phyloP scores from a whole-genome alignment of 2,329 filamentous ascomycete species.

The Ophiostoma pallidulum region DNA sequence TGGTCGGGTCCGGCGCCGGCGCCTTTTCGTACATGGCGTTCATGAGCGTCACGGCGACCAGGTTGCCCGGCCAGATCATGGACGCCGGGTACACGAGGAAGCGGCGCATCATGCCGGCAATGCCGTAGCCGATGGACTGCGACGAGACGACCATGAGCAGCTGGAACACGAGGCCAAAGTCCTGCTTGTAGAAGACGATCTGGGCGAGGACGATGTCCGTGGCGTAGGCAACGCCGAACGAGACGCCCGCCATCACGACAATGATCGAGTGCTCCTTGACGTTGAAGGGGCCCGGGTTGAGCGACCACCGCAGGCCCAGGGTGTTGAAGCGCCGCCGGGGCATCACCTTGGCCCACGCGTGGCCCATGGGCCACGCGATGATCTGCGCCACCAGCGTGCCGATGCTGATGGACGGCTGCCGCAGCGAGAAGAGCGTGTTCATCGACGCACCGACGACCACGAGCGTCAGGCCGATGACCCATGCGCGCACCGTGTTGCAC shows the following conservation, averaged over 20 bases:
- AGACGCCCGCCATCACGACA: conserved; percentile 61
- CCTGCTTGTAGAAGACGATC: conserved; percentile 60
- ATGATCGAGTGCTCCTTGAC: conserved; percentile 62
- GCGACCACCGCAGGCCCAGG: conserved; percentile 44
- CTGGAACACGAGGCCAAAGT: conserved; percentile 58
- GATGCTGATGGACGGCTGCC: conserved; percentile 52
- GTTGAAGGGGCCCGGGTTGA: conserved; percentile 63
- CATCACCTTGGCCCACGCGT: conserved; percentile 48
- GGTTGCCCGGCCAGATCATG: conserved; percentile 65
- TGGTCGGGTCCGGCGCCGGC: conserved; percentile 37
- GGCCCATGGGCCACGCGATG: conserved; percentile 54
- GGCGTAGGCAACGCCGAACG: conserved; percentile 60
- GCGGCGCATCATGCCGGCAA: conserved; percentile 57
- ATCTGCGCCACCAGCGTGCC: conserved; percentile 54
- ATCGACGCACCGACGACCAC: conserved; percentile 48
- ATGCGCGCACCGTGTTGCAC: conserved; percentile 56
- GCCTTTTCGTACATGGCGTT: conserved; percentile 61
- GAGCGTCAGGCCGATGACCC: conserved; percentile 50
- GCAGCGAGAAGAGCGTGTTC: conserved; percentile 55
- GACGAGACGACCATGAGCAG: conserved; percentile 57
- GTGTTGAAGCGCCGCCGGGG: conserved; percentile 40
- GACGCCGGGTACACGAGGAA: conserved; percentile 57
- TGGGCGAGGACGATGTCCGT: conserved; percentile 67
- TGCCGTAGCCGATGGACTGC: conserved; percentile 60
- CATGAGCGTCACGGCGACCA: conserved; percentile 59